Evolutionary conservation across 768 basidiomycete genomes (phyloP), one percentile per base, ranked within the genome.

Genomic region (Boletus reticuloceps): DNA sequence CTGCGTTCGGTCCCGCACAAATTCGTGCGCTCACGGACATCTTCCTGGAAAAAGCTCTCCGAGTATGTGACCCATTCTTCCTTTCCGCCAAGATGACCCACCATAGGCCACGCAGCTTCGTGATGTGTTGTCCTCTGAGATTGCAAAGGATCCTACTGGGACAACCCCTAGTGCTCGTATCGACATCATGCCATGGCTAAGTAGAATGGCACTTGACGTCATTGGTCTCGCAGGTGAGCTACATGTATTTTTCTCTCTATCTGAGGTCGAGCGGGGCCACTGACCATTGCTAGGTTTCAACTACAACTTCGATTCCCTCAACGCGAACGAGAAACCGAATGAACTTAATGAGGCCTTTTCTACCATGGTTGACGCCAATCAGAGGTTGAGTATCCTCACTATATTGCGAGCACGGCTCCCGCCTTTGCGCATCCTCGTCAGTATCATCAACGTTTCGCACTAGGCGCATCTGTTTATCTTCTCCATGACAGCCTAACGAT

Each of bases 1-100:
- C 85, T n/a, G 84, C 84, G 0, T 87, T 87, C 60, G 82, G 85
- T 5, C 74, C 76, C 3, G 69, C 78, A 1, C 83, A 86, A 60
- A 77, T 87, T 41, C 73, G 84, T 3, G 79, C 80, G 50, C 62
- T 86, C n/a, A 83, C 82, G 0, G 75, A 75, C 14, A 79, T 84
- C 19, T 85, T 87, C 56, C 56, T 82, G 5, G 76, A 80, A 7
- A 86, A 85, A 64, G 71, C 85, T 1, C 56, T 77, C 6, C 71
- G 81, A 66, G 84, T 82, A 63, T 31, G 61, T 8, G 4, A 7
- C 29, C 4, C 20, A 37, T 12, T 11, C n/a, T 25, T 17, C 7
- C 14, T 45, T 31, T 29, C 22, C 14, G 11, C 2, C 6, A 3
- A n/a, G 5, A 19, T 40, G 5, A 8, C 42, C 40, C 10, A 57